Evolutionary conservation across 306 rosid genomes (phyloP).

Genomic region (Begonia loranthoides): DNA sequence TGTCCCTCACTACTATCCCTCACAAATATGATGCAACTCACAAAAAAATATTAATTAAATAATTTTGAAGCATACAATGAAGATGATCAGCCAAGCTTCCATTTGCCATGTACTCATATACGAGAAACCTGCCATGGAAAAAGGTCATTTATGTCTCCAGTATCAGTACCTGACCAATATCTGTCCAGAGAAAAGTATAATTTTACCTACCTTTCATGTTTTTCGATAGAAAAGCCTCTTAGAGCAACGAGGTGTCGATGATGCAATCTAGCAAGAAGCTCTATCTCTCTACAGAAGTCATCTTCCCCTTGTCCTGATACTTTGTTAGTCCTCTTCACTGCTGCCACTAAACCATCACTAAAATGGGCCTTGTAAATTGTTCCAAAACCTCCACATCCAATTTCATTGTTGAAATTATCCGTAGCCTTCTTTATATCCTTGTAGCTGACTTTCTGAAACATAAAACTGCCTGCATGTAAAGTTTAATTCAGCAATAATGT

Average conservation of each 20-base stretch:
- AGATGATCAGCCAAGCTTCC: constrained; percentile 99
- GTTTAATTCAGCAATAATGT: constrained; percentile 4
- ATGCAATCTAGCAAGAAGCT: constrained; percentile 87
- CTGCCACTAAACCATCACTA: constrained; percentile 58
- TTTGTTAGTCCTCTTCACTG: constrained; percentile 80
- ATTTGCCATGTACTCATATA: constrained; percentile 91
- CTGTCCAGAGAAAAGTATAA: not conserved
- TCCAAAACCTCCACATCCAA: constrained; percentile 97
- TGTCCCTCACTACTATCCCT: no score
- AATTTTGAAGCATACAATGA: constrained; percentile 72
- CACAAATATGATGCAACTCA: no score
- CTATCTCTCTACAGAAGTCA: constrained; percentile 84
- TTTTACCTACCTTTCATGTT: constrained; percentile 53
- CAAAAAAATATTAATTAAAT: constrained; percentile 7
- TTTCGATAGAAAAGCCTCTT: constrained; percentile 67
- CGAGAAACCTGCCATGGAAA: constrained; percentile 63
- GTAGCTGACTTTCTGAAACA: constrained; percentile 68
- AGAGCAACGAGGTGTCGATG: constrained; percentile 94
- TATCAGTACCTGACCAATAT: not conserved
- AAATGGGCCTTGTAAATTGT: constrained; percentile 82
- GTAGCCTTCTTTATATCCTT: constrained; percentile 94
- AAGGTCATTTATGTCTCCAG: not conserved
- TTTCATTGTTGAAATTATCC: constrained; percentile 45
- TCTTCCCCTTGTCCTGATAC: constrained; percentile 78
- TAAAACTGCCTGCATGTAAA: constrained; percentile 49